Evolutionary conservation across 805 yeast genomes (phyloP), one percentile per base, ranked within the genome.

Genomic region (Sugiyamaella lignohabitans): DNA sequence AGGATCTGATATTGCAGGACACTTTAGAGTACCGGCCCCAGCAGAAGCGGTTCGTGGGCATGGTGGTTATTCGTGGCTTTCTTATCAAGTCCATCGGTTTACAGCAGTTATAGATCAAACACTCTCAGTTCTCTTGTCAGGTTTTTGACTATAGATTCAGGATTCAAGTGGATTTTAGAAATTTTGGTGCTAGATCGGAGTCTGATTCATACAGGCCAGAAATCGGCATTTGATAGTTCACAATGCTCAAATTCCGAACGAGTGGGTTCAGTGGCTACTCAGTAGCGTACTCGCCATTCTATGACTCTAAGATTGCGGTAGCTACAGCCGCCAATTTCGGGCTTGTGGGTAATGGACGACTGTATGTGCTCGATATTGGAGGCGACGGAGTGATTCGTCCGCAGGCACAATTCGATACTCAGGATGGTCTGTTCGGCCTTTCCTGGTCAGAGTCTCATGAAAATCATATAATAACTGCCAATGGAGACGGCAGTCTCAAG

Each of bases 261-360:
- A 66, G 70, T 16, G 95, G 96, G 0, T 87, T 77, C 65, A 84
- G 87, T 60, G 97, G 97, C 14, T 87, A 87, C 61, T 82, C 83
- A 0, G 84, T 88, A 14, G 83, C 82, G 58, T 93, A 91, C 68
- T 87, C 96, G 0, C 97, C 98, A 1, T 91, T 80, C 59, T 85
- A 79, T 57, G 98, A 91, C 64, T 86, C 84, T 67, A 84, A 86
- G 58, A 59, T 91, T 19, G 96, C 96, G 0, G 91, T 87, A 27
- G 94, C 95, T 0, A 74, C 95, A 0, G 82, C 96, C 1, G 87
- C 97, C 22, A 93, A 91, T 67, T 91, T 80, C 64, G 98, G 98
- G 1, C 69, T 91, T 3, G 96, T 88, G 2, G 98, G 98, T 2
- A 91, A 91, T 64, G 98, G 98, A 4, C 75, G 86, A 55, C 68